phyloP scores from a whole-genome alignment of 2,329 filamentous ascomycete genomes.

The Bipolaris zeicola region DNA sequence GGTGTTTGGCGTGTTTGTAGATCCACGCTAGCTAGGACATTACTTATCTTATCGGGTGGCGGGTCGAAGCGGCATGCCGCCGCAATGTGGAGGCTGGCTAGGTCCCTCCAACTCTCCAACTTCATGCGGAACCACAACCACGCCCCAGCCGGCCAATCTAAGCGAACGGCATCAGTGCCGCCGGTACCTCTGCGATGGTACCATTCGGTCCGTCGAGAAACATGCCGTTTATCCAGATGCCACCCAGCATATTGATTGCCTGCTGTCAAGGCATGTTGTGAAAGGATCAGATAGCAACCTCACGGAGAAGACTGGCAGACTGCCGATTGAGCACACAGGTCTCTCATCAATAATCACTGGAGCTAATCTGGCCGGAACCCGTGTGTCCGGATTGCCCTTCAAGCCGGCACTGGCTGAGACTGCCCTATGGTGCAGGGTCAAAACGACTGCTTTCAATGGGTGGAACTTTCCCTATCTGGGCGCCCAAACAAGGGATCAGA shows the following conservation, averaged over 20 bases:
- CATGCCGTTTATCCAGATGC: not conserved
- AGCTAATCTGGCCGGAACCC: not conserved
- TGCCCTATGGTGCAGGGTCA: not conserved
- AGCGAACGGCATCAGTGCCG: not conserved
- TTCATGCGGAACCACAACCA: conserved; percentile 7
- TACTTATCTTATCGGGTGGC: conserved; percentile 7
- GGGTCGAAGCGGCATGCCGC: conserved; percentile 2
- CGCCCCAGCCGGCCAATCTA: conserved; percentile 2
- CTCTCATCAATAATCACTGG: not conserved
- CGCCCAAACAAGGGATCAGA: not conserved
- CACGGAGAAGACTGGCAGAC: not conserved
- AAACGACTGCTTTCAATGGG: not conserved
- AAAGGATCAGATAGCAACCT: not conserved
- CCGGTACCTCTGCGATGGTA: not conserved
- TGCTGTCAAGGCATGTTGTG: not conserved
- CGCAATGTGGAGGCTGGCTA: not conserved
- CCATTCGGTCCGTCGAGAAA: not conserved
- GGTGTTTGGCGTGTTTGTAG: conserved; percentile 34
- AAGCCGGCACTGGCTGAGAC: not conserved
- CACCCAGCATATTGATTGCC: not conserved
- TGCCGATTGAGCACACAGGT: not conserved
- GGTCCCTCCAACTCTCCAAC: not conserved
- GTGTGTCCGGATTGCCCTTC: not conserved
- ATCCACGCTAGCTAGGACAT: conserved; percentile 2
- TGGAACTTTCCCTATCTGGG: not conserved